Conservation (phyloP, 352 stramenopile species). For the Thalassiosira sp. region DNA sequence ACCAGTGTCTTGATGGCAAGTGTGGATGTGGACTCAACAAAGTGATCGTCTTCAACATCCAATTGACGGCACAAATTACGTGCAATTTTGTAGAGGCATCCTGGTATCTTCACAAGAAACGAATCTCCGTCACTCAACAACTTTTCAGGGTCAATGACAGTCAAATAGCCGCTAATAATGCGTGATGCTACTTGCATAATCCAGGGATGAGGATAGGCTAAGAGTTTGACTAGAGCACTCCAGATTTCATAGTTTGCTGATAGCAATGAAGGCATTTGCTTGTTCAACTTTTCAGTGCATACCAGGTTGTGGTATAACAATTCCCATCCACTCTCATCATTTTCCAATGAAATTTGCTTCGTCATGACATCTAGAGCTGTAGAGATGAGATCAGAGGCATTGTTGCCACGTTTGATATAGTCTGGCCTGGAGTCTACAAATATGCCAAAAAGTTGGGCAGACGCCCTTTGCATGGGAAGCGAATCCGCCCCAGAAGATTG, state of each 20-base stretch:
- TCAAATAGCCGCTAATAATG: slow-evolving; percentile 67
- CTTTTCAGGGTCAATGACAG: slow-evolving; percentile 41
- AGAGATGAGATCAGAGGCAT: slow-evolving; percentile 47
- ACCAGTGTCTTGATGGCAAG: slow-evolving; percentile 73
- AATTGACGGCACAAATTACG: slow-evolving; percentile 76
- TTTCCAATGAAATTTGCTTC: slow-evolving; percentile 28
- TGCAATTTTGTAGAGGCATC: slow-evolving; percentile 71
- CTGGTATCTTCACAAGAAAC: slow-evolving; percentile 57
- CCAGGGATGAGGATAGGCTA: slow-evolving; percentile 76
- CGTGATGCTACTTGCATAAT: slow-evolving; percentile 73
- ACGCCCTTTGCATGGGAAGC: slow-evolving; percentile 58
- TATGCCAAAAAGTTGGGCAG: slow-evolving; percentile 78
- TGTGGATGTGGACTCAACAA: slow-evolving; percentile 62
- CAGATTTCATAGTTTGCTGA: slow-evolving; percentile 54
- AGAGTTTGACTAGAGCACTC: slow-evolving; percentile 53
- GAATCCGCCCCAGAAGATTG: slow-evolving; percentile 56
- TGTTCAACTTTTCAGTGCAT: slow-evolving; percentile 69
- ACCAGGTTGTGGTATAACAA: slow-evolving; percentile 75
- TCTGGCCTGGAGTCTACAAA: slow-evolving; percentile 73
- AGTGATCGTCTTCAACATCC: slow-evolving; percentile 72
- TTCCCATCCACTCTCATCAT: slow-evolving; percentile 71
- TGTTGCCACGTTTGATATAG: slow-evolving; percentile 63
- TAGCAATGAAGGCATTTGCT: slow-evolving; percentile 39
- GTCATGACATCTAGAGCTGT: slow-evolving; percentile 30
- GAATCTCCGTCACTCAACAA: slow-evolving; percentile 37